Base-by-base conservation (phyloP, 257 asterid species). In the Plantago ovata region DNA sequence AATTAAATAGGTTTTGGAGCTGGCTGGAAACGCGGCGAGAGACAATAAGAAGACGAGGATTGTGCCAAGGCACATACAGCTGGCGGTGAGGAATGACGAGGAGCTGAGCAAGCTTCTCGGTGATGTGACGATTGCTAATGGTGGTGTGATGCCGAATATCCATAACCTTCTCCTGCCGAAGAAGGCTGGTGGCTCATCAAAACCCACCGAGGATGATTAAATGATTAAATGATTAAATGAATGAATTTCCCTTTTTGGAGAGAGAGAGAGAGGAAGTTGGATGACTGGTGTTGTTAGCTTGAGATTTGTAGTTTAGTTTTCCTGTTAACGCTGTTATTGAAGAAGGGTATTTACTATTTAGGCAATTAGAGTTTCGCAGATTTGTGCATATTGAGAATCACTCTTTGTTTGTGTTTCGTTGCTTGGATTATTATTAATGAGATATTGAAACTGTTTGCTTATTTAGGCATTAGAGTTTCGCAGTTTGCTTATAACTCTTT, bases 1-100 rank as follows among this genome's bases (percentile, higher is more conserved):
- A 15, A 1, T 46, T 42, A 0, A 15, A 1, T 46, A 88, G 95
- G 95, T 85, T 1, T 72, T 88, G 41, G 95, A 88, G 45, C 60
- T 88, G 64, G 96, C 94, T 43, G 94, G 96, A 9, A 87, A 87
- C 7, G 94, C 95, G 4, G 95, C 91, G 1, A 71, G 95, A 65
- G 95, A 85, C 61, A 85, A 85, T 70, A 85, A 85, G 77, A 87
- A 87, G 78, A 87, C 89, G 0, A 81, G 96, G 62, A 87, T 85
- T 33, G 94, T 85, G 7, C 96, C 96, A 0, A 59, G 95, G 47
- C 94, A 85, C 62, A 85, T 85, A 1, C 95, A 88, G 38, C 47
- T 88, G 70, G 91, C 95, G 0, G 94, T 89, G 64, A 68, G 95
- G 46, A 85, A 85, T 14, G 96, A 85, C 4, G 95, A 85, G 40